A percentile compares a stretch with the other conserved stretches of the same genome.
phyloP scores from a whole-genome alignment of 441 rosid genomes.

The Caryocar brasiliense region DNA sequence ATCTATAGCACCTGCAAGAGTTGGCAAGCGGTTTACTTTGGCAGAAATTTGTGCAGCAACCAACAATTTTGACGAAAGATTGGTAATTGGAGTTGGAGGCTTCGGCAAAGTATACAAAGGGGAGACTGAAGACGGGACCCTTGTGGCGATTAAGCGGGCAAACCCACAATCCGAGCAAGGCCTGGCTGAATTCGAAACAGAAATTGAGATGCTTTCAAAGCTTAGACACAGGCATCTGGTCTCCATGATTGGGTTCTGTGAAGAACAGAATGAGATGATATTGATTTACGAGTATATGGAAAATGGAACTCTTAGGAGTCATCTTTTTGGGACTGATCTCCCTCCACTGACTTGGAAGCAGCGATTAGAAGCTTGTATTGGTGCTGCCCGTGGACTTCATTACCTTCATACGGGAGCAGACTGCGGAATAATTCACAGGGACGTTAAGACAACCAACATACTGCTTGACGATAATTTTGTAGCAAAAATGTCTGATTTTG shows the following conservation, averaged over 20 bases:
- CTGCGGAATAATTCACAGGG: constrained; percentile 74
- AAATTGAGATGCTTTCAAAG: constrained; percentile 77
- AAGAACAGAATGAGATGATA: constrained; percentile 79
- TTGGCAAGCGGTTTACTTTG: constrained; percentile 53
- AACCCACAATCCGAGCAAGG: constrained; percentile 90
- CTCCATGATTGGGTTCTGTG: constrained; percentile 79
- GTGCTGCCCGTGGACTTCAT: constrained; percentile 78
- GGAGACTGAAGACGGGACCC: constrained; percentile 60
- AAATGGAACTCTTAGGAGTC: constrained; percentile 71
- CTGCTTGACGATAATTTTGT: constrained; percentile 63
- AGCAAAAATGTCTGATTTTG: constrained; percentile 84
- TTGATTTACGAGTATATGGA: constrained; percentile 88
- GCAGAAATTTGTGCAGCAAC: constrained; percentile 70
- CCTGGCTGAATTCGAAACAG: constrained; percentile 73
- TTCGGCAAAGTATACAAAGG: constrained; percentile 85
- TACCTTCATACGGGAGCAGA: constrained; percentile 89
- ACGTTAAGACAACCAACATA: constrained; percentile 83
- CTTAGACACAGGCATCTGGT: constrained; percentile 85
- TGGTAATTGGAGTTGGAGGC: constrained; percentile 78
- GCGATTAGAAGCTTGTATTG: constrained; percentile 65
- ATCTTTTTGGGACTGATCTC: constrained; percentile 60
- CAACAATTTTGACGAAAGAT: constrained; percentile 57
- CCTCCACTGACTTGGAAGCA: constrained; percentile 77
- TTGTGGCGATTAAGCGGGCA: constrained; percentile 68
- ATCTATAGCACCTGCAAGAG: constrained; percentile 27